Evolutionary conservation across 176 grass and related monocot species (phyloP), one percentile per base, ranked within the genome.

Genomic region (Cocos nucifera): DNA sequence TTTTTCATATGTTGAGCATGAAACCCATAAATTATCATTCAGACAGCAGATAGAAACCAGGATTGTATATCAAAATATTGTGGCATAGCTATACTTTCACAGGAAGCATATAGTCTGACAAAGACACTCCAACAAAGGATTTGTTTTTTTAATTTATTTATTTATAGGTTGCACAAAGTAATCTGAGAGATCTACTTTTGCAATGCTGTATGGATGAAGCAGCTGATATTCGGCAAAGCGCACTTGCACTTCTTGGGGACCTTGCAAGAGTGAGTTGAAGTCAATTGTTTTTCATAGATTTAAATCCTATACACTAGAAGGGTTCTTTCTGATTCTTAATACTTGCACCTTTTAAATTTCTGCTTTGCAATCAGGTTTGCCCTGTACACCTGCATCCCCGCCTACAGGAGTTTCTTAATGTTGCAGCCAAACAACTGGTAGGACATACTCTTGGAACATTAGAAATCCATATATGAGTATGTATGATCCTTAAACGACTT

Each of bases 361-460:
- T 44, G 8, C 35, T 12, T 14, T 44, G 35, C 10, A 44, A 44
- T 44, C 80, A 97, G 93, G 84, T 97, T 70, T 91, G 93, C 73
- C 87, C 93, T 58, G 74, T 85, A 73, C 93, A 97, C 76, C 70
- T 97, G 51, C 81, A 91, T 73, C 73, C 84, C 44, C 84, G 76
- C 4, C 75, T 97, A 28, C 72, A 77, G 72, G 93, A 97, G 57
- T 97, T 97, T 63, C 81, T 97, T 49, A 97, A 64, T 66, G 87
- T 82, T 73, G 87, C 93, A 73, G 84, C 87, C 22, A 87, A 97
- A 75, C 93, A 97, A 81, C 44, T 97, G 75, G 93, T 97, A 80
- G 19, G 70, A 23, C 61, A 55, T 61, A 48, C 58, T 56, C 54
- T 65, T 6, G 62, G 30, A 14, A 4, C 68, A 18, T 75, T 32